Conservation (phyloP, 2,329 filamentous ascomycete species). For the Trichoderma sp. region DNA sequence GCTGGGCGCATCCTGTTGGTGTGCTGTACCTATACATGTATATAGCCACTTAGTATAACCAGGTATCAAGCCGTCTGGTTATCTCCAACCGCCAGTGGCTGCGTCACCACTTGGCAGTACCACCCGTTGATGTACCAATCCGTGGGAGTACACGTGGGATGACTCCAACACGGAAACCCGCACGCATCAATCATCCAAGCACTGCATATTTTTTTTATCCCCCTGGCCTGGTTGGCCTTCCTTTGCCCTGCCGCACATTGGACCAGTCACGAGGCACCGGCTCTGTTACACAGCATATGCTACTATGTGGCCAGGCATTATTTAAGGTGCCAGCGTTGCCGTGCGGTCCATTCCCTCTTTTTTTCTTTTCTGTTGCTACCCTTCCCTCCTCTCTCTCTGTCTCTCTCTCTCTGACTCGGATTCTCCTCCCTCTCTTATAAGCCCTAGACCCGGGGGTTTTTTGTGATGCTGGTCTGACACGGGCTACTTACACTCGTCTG, state of each 20-base stretch:
- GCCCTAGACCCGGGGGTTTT: neutral
- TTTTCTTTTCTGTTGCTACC: neutral
- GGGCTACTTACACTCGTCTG: neutral
- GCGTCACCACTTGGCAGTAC: neutral
- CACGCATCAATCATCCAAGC: neutral
- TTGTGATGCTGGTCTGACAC: neutral
- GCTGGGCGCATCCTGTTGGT: neutral
- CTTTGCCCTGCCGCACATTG: neutral
- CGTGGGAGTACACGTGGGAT: neutral
- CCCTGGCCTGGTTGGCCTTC: neutral
- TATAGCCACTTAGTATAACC: neutral
- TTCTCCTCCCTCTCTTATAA: neutral
- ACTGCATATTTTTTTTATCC: neutral
- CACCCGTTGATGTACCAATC: neutral
- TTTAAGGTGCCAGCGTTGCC: slow-evolving; percentile 14
- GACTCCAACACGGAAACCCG: neutral
- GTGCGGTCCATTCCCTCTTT: slow-evolving; percentile 1
- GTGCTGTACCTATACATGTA: neutral
- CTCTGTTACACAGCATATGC: slow-evolving; percentile 19
- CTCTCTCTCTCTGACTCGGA: too few relatives aligned
- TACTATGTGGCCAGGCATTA: slow-evolving; percentile 7
- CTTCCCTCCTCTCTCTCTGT: neutral
- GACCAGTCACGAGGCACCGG: slow-evolving; percentile 15
- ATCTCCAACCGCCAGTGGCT: neutral
- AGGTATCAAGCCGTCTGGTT: neutral